phyloP scores from a whole-genome alignment of 768 basidiomycete species.

The Punctularia strigosozonata region DNA sequence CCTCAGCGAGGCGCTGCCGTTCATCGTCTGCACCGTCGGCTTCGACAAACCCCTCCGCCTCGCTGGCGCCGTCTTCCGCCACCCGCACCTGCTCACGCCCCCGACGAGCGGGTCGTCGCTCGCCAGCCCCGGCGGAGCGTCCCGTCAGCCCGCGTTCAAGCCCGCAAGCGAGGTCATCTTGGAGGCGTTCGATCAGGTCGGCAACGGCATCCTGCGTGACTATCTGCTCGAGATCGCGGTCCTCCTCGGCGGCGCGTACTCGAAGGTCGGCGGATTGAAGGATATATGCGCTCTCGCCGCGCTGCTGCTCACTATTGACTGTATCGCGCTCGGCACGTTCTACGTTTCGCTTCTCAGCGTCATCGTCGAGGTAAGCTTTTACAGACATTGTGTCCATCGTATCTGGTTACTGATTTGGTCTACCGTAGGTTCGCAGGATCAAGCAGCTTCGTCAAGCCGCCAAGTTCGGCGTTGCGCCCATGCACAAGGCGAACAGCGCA shows the following conservation, averaged over 20 bases:
- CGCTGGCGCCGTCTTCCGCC: constrained; percentile 79
- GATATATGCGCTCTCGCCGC: constrained; percentile 96
- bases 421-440: constrained; percentile 50
- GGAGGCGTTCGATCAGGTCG: constrained; percentile 70
- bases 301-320: constrained; percentile 77
- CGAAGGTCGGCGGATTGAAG: constrained; percentile 75
- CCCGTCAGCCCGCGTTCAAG: constrained; percentile 32
- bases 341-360: constrained; percentile 82
- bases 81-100: constrained; percentile 47
- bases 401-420: no score
- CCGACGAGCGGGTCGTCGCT: constrained; percentile 14
- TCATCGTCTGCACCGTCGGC: constrained; percentile 94
- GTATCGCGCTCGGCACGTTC: constrained; percentile 81
- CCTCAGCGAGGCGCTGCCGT: constrained; percentile 91
- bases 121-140: constrained; percentile 16
- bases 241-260: constrained; percentile 75
- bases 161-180: constrained; percentile 78
- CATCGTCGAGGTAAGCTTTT: constrained; percentile 76
- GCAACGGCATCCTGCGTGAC: constrained; percentile 80
- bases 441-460: no score
- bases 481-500: no score
- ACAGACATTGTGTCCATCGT: no score
- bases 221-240: constrained; percentile 90
- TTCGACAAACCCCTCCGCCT: constrained; percentile 96
- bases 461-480: no score